A percentile compares a stretch with the other conserved stretches of the same genome.
Conservation (phyloP, 768 basidiomycete genomes). For the Pisolithus orientalis region DNA sequence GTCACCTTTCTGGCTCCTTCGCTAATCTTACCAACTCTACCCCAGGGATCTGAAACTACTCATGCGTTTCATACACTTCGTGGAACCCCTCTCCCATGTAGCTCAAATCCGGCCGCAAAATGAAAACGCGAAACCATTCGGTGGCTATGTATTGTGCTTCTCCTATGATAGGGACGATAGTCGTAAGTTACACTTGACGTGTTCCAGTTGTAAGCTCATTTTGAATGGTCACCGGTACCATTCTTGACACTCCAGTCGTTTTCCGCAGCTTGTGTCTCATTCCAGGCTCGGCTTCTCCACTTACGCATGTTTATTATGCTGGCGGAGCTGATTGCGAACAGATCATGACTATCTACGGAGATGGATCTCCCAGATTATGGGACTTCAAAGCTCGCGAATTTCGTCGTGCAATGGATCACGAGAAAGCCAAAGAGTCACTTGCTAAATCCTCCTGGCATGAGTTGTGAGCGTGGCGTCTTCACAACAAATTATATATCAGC, state of each 20-base stretch:
- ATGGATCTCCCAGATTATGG: conserved; percentile 80
- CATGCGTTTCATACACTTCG: conserved; percentile 71
- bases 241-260: not conserved
- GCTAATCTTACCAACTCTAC: not conserved
- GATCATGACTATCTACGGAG: conserved; percentile 68
- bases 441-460: conserved; percentile 67
- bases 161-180: conserved; percentile 78
- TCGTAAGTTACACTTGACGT: conserved; percentile 68
- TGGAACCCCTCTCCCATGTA: conserved; percentile 53
- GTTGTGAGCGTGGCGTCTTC: conserved; percentile 39
- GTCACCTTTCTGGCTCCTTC: conserved; percentile 11
- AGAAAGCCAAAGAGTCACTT: conserved; percentile 74
- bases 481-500: not conserved
- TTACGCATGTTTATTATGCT: conserved; percentile 57
- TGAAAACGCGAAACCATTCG: conserved; percentile 43
- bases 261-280: conserved; percentile 63
- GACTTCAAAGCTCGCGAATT: conserved; percentile 79
- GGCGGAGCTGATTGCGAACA: conserved; percentile 46
- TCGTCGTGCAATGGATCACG: conserved; percentile 70
- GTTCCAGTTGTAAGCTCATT: conserved; percentile 68
- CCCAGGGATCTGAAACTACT: conserved; percentile 58
- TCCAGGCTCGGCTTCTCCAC: conserved; percentile 70
- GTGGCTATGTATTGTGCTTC: conserved; percentile 65
- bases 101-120: conserved; percentile 44
- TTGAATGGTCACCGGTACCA: not conserved